Evolutionary conservation across 306 rosid genomes (phyloP).

Genomic region (Trifolium fragiferum): DNA sequence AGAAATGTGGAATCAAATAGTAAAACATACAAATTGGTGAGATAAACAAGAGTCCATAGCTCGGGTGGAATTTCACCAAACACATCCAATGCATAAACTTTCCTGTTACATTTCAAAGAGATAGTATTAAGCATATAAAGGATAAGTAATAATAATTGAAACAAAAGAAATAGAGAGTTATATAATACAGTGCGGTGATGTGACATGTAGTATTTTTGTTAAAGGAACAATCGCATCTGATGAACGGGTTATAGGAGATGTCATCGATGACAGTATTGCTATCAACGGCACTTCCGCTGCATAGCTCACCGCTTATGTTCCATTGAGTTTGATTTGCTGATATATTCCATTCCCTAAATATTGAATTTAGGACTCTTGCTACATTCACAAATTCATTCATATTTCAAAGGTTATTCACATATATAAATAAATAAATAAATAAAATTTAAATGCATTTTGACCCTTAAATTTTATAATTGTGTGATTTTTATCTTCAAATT

Average conservation of each 20-base stretch:
- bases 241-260: conserved; percentile 47
- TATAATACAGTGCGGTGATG: conserved; percentile 58
- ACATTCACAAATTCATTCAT: conserved; percentile 16
- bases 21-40: conserved; percentile 70
- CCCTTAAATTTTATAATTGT: too few relatives aligned
- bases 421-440: background rate
- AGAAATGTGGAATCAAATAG: background rate
- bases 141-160: background rate
- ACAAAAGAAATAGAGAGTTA: too few relatives aligned
- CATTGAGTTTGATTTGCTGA: conserved; percentile 45
- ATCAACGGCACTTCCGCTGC: conserved; percentile 69
- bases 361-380: conserved; percentile 68
- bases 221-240: conserved; percentile 68
- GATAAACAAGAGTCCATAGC: conserved; percentile 73
- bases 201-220: conserved; percentile 53
- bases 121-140: background rate
- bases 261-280: conserved; percentile 15
- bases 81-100: conserved; percentile 52
- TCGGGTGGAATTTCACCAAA: conserved; percentile 69
- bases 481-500: too few relatives aligned
- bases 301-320: conserved; percentile 73
- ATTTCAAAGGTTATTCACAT: background rate
- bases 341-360: conserved; percentile 61
- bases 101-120: conserved; percentile 50
- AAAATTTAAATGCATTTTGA: too few relatives aligned